Base-by-base conservation (phyloP, 2,329 filamentous ascomycete species). In the Sordariomycetes sp. region DNA sequence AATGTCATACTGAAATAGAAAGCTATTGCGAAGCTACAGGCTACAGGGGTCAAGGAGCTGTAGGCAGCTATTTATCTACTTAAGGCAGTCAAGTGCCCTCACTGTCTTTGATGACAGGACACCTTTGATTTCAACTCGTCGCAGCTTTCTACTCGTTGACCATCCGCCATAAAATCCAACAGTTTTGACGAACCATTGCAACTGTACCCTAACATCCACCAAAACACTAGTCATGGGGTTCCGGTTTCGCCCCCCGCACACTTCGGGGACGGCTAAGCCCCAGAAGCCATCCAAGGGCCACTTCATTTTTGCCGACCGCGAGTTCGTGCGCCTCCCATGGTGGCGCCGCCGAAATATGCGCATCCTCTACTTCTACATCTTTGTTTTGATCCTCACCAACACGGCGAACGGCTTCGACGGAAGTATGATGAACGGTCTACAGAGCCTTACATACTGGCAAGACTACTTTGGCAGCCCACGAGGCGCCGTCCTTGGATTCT, bases 361-460 rank as follows among this genome's bases (percentile, higher is more conserved):
- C 5, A 61, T 53, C 24, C 61, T 68, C 3, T 68, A 68, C 60
- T 58, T 67, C 57, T 66, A 63, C 58, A 65, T 67, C 35, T 36
- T 65, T 13, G 60, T 68, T 13, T 59, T 68, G 22, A 64, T 68
- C 36, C 58, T 65, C 59, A 65, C 59, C 55, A 67, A 66, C 61
- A 67, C 63, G 1, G 64, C 66, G 22, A 68, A 67, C 57, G 71
- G 70, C 34, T 73, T 69, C 50, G 70, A 72, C 54, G 59, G 68
- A 7, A 68, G 68, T 13, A 58, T 70, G 54, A 70, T 72, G 67
- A 72, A 72, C 59, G 69, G 70, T 10, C 65, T 75, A 3, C 72
- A 75, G 61, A 67, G 69, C 10, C 63, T 74, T 0, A 59, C 62
- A 1, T 63, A 69, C 59, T 75, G 73, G 72, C 64, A 66, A 57